Evolutionary conservation across 768 basidiomycete genomes (phyloP).

Genomic region (Rhodotorula babjevae): DNA sequence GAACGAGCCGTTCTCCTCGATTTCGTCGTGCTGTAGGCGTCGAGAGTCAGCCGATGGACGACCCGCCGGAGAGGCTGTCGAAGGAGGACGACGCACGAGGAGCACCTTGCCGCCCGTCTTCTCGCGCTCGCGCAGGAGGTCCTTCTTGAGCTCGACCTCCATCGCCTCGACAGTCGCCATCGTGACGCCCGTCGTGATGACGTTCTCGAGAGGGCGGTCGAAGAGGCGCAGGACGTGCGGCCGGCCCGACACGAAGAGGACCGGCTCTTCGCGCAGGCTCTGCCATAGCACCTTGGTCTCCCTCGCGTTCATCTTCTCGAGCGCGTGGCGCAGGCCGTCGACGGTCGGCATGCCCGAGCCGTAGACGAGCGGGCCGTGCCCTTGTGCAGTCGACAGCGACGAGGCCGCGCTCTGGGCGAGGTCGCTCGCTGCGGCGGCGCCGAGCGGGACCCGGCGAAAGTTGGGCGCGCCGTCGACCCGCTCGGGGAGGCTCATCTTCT

Average conservation of each 20-base stretch:
- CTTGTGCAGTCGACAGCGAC: neutral
- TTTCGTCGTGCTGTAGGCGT: constrained; percentile 67
- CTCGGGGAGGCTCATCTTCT: constrained; percentile 96
- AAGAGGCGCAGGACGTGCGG: constrained; percentile 70
- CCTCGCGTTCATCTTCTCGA: constrained; percentile 70
- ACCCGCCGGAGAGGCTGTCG: constrained; percentile 61
- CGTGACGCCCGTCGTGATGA: constrained; percentile 94
- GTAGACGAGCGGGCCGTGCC: constrained; percentile 39
- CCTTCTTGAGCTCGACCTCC: constrained; percentile 58
- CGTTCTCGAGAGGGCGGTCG: constrained; percentile 83
- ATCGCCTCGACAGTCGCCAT: constrained; percentile 84
- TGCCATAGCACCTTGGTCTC: constrained; percentile 81
- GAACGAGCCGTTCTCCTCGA: constrained; percentile 83
- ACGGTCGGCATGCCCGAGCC: constrained; percentile 89
- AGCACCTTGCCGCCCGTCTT: constrained; percentile 68
- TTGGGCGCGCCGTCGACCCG: constrained; percentile 92
- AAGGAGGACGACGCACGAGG: constrained; percentile 54
- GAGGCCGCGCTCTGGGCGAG: neutral
- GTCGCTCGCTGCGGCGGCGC: constrained; percentile 10
- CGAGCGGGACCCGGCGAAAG: constrained; percentile 73
- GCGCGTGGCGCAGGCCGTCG: constrained; percentile 73
- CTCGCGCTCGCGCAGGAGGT: constrained; percentile 70
- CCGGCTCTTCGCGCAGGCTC: constrained; percentile 63
- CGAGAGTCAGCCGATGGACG: constrained; percentile 52
- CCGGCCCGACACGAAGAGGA: constrained; percentile 68